Conservation (phyloP, 2,329 filamentous ascomycete species). For the Aplosporella prunicola region DNA sequence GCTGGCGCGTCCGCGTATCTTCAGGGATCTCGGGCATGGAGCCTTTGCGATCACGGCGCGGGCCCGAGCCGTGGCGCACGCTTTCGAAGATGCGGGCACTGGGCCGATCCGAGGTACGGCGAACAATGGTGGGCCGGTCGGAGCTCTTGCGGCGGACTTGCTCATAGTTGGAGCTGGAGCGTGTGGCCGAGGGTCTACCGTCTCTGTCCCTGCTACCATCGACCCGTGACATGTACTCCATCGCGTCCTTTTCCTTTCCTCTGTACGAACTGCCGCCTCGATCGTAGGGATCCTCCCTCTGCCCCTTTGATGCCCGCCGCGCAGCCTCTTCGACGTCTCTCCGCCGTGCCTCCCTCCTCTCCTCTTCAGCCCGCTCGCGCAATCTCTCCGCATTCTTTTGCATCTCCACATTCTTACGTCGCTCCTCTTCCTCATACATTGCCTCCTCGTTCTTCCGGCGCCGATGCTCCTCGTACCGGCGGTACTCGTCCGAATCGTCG, state of each 20-base stretch:
- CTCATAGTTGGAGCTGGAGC: slow-evolving; percentile 1
- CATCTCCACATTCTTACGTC: slow-evolving; percentile 30
- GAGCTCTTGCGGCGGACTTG: slow-evolving; percentile 6
- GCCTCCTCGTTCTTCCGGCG: not conserved
- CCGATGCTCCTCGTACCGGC: slow-evolving; percentile 26
- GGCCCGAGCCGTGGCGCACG: slow-evolving; percentile 1
- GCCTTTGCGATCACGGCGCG: slow-evolving; percentile 15
- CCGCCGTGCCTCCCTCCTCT: slow-evolving; percentile 14
- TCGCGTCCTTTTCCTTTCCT: slow-evolving; percentile 1
- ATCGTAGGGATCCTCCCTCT: slow-evolving; percentile 1
- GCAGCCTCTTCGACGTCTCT: slow-evolving; percentile 12
- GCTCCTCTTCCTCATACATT: slow-evolving; percentile 24
- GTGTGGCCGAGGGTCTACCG: not conserved
- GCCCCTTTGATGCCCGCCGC: slow-evolving; percentile 9
- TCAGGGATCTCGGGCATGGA: slow-evolving; percentile 25
- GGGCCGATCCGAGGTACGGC: not conserved
- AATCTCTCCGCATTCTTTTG: slow-evolving; percentile 15
- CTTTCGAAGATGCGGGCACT: slow-evolving; percentile 3
- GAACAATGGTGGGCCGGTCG: not conserved
- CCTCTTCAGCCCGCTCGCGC: slow-evolving; percentile 10
- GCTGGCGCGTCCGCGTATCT: slow-evolving; percentile 20
- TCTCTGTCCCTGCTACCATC: slow-evolving; percentile 1
- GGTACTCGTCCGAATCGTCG: slow-evolving; percentile 7
- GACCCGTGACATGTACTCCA: slow-evolving; percentile 3
- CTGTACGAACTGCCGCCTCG: too few relatives aligned